Evolutionary conservation across 805 yeast species (phyloP).

Genomic region (Candida glaebosa): DNA sequence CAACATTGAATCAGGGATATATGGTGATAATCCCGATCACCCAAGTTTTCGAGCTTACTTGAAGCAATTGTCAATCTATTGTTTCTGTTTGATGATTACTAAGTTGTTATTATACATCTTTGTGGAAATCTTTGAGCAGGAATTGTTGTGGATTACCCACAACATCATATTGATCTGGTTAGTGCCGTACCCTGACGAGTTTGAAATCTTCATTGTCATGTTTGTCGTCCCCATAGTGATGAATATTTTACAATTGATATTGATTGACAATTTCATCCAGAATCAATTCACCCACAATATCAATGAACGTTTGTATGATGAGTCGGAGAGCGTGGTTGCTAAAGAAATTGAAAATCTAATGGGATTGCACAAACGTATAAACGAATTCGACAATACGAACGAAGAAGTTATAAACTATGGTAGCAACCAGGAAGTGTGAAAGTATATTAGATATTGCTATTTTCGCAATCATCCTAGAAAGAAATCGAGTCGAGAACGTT

Average conservation of each 20-base stretch:
- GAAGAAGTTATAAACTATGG: neutral
- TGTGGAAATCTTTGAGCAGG: constrained; percentile 63
- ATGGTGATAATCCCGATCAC: constrained; percentile 60
- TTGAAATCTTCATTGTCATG: constrained; percentile 86
- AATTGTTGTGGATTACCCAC: constrained; percentile 51
- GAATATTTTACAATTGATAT: constrained; percentile 70
- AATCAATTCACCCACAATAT: constrained; percentile 40
- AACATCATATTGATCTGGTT: constrained; percentile 81
- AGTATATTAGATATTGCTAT: neutral
- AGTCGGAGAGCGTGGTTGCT: constrained; percentile 11
- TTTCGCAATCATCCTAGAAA: no score
- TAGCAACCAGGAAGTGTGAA: neutral
- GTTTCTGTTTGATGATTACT: constrained; percentile 60
- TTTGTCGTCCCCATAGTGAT: constrained; percentile 71
- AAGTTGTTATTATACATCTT: constrained; percentile 59
- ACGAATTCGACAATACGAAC: neutral
- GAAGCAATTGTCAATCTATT: constrained; percentile 70
- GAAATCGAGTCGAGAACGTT: neutral
- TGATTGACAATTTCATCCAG: constrained; percentile 72
- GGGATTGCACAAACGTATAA: constrained; percentile 1
- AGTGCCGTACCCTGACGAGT: constrained; percentile 64
- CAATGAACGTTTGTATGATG: constrained; percentile 20
- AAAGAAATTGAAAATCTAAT: constrained; percentile 8
- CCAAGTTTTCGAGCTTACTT: constrained; percentile 51
- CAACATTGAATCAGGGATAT: constrained; percentile 52